phyloP scores from a whole-genome alignment of 257 asterid species.

The Striga asiatica region DNA sequence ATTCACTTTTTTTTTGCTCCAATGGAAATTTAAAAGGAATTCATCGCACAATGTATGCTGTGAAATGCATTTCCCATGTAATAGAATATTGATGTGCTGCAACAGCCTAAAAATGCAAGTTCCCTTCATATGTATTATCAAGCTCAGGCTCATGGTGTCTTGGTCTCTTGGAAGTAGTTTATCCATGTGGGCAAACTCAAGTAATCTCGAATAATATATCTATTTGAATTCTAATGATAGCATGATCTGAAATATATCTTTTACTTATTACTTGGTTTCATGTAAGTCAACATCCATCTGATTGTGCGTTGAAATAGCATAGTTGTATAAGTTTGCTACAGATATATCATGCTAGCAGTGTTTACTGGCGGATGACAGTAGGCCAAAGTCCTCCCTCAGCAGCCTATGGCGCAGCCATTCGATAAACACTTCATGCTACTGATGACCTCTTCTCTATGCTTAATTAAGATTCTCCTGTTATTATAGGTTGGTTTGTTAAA shows the following conservation, averaged over 20 bases:
- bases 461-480: slow-evolving; percentile 4
- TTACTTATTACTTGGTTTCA: not conserved
- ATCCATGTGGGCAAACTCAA: not conserved
- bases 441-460: slow-evolving; percentile 5
- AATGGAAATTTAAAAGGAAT: not conserved
- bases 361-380: too few species aligned
- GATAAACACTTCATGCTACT: too few species aligned
- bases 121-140: not conserved
- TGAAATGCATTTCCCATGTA: not conserved
- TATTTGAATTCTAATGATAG: not conserved
- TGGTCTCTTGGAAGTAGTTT: not conserved
- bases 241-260: not conserved
- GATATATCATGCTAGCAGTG: not conserved
- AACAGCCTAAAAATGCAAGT: not conserved
- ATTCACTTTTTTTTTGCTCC: not conserved
- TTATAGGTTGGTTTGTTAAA: slow-evolving; percentile 83
- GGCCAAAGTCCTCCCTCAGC: too few species aligned
- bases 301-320: not conserved
- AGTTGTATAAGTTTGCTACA: not conserved
- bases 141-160: not conserved
- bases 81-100: not conserved
- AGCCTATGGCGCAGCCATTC: too few species aligned
- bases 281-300: not conserved
- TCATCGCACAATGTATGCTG: not conserved
- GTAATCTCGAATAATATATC: not conserved